Evolutionary conservation across 306 rosid genomes (phyloP), one percentile per base, ranked within the genome.

Genomic region (Cicer cuneatum): DNA sequence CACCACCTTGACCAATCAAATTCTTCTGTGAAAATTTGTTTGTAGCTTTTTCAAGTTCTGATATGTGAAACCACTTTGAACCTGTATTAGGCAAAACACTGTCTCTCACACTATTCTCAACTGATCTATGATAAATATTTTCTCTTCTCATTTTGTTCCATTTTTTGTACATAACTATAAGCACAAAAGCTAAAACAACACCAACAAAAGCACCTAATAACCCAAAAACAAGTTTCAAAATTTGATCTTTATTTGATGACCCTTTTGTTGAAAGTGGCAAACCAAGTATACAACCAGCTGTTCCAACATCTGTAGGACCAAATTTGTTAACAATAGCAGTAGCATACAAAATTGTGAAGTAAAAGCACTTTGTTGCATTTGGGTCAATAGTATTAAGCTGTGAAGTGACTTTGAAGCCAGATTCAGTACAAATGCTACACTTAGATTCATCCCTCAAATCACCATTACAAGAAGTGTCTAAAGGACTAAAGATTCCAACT

Each of bases 11-110:
- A 13, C 96, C 98, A 16, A 92, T 66, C 76, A 89, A 10, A 75
- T 90, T 90, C 71, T 45, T 81, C 84, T 85, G 83, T 5, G 95
- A 81, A 46, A 92, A 92, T 24, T 90, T 87, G 7, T 64, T 60
- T 0, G 98, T 90, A 21, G 96, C 98, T 3, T 48, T 72, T 47
- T 89, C 96, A 6, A 93, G 91, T 74, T 90, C 98, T 0, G 89
- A 67, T 35, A 87, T 16, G 2, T 74, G 84, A 67, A 90, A 90
- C 98, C 94, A 90, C 64, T 85, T 90, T 0, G 90, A 88, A 7
- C 95, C 95, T 0, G 94, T 65, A 45, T 82, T 79, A 43, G 90
- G 92, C 67, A 85, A 74, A 71, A 85, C 87, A 38, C 83, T 74
- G 1, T 80, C 67, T 76, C 83, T 83, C n/a, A 86, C 84, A 71